Evolutionary conservation across 73 alveolate species (phyloP), one percentile per base, ranked within the genome.

Genomic region (Paramecium sonneborni): DNA sequence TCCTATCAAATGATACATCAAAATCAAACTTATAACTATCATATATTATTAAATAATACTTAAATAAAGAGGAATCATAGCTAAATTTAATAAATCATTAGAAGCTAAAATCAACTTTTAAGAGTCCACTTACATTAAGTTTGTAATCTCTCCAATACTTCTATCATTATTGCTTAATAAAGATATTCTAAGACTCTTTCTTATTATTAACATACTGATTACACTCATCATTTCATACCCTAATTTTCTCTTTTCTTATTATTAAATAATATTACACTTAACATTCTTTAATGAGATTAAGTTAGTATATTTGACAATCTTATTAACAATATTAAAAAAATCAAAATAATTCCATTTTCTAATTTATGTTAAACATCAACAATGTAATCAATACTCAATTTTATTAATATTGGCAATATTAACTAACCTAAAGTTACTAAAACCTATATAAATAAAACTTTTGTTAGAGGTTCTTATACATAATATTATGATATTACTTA

Each of bases 121-220:
- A 43, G 94, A 52, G 56, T 88, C 94, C 1, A 88, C 94, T 34
- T 88, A 43, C 72, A 88, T 76, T 28, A 88, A 28, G 18, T 88
- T 88, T 23, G 76, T 88, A 6, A 88, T 43, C 30, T 57, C 68
- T 70, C 94, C 94, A 6, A 76, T 38, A 24, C 57, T 39, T 21
- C 55, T 35, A 24, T 48, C 76, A 28, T 37, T 69, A 21, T 39
- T 88, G 85, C 55, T 39, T 44, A 34, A 70, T 6, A 23, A 35
- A 39, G 52, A 70, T 62, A 14, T 67, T 43, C 38, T 88, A 3
- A 20, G 38, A 62, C 86, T 35, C 57, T 72, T 72, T 15, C 38
- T 20, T 18, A 72, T 20, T n/a, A 72, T 20, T 28, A 41, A 18
- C 86, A 72, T 72, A 11, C 57, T 28, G 5, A 72, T 30, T 28